A percentile compares a stretch with the other conserved stretches of the same genome.
Conservation (phyloP, 2,329 filamentous ascomycete genomes). For the Fusarium anguioides region DNA sequence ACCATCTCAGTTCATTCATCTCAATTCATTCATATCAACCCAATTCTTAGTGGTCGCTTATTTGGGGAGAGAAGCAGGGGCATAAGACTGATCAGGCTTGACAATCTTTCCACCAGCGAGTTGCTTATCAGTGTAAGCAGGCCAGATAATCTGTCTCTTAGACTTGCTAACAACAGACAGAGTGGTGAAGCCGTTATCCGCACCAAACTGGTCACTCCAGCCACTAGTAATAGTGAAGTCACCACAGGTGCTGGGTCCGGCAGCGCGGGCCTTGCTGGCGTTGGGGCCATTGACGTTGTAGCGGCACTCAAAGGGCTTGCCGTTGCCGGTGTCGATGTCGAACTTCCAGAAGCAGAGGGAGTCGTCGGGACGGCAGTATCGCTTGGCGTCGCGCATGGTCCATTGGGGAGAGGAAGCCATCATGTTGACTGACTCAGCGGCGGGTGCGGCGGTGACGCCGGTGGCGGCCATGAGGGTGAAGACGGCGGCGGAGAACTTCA, state of each 20-base stretch:
- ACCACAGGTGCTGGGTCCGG: conserved; percentile 58
- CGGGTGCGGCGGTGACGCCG: conserved; percentile 52
- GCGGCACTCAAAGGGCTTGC: conserved; percentile 48
- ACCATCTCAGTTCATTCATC: neutral
- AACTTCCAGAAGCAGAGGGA: conserved; percentile 59
- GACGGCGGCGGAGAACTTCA: conserved; percentile 58
- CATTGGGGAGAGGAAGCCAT: conserved; percentile 55
- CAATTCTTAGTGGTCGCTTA: neutral
- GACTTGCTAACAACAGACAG: conserved; percentile 60
- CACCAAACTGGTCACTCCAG: conserved; percentile 67
- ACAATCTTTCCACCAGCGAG: conserved; percentile 58
- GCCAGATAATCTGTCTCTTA: conserved; percentile 60
- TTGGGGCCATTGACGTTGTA: conserved; percentile 48
- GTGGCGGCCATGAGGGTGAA: conserved; percentile 52
- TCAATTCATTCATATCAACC: neutral
- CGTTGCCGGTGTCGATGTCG: conserved; percentile 56
- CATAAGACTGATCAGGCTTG: conserved; percentile 61
- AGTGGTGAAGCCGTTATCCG: conserved; percentile 64
- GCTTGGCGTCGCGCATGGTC: conserved; percentile 56
- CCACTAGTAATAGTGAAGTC: conserved; percentile 62
- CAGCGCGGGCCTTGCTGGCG: conserved; percentile 51
- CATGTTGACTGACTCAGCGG: conserved; percentile 51
- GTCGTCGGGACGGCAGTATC: conserved; percentile 54
- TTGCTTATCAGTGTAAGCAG: conserved; percentile 65
- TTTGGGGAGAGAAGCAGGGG: conserved; percentile 47